Evolutionary conservation across 2,329 filamentous ascomycete species (phyloP), one percentile per base, ranked within the genome.

Genomic region (Colletotrichum scovillei): DNA sequence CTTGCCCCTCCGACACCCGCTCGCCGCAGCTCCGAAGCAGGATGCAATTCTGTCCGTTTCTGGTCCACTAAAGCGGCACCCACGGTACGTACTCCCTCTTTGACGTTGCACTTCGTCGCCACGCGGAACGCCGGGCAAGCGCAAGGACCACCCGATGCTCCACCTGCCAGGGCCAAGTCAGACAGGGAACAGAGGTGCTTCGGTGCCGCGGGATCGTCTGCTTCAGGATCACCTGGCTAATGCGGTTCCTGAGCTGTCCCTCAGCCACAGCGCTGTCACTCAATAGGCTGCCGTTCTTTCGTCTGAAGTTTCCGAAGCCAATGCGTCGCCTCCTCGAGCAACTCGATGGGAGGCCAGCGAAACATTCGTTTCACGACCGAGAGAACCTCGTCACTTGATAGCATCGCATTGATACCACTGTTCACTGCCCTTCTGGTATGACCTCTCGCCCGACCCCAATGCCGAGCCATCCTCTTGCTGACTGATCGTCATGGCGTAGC

Each of bases 401-500:
- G 71, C 71, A 66, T 73, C 71, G 71, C 71, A 71, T 73, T 73
- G 71, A 73, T 73, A 65, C 67, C 52, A 70, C 56, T 52, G 55
- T 59, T 57, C 52, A 52, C 28, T 65, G 12, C 32, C 35, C 52
- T 58, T 58, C 46, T 32, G 60, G 71, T 73, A 73, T 58, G 71
- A 16, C 67, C 62, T 62, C 60, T 55, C 65, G 62, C 62, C 53
- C 53, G 49, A 49, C 58, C 26, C 32, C 35, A 62, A 71, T 63
- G 71, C 71, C 71, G 67, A 73, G 71, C 67, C 62, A 66, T 71
- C 62, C 62, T 24, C 56, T 67, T 58, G 55, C 73, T 75, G 73
- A 75, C 73, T 73, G 73, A 74, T 75, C 57, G 71, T 63, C 66
- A 70, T 66, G 73, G 73, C 73, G 71, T 66, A 71, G 71, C 73